A percentile compares a stretch with the other conserved stretches of the same genome.
Evolutionary conservation across 2,329 filamentous ascomycete species (phyloP).

Genomic region (Verticillium isaacii): DNA sequence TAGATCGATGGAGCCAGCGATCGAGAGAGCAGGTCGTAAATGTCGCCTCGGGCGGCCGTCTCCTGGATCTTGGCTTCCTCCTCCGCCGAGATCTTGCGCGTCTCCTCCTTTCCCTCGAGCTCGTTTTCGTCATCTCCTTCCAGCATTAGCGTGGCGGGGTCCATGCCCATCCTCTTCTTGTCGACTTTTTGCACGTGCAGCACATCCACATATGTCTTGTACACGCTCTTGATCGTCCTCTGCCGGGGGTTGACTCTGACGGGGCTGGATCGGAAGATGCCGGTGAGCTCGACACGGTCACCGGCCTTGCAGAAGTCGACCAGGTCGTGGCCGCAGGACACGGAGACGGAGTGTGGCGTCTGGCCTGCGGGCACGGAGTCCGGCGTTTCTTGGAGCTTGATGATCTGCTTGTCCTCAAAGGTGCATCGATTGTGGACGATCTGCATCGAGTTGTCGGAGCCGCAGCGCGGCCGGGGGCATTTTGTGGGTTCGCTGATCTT

Average conservation of each 20-base stretch:
- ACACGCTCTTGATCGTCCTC: conserved; percentile 86
- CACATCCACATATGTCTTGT: conserved; percentile 97
- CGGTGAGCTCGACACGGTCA: conserved; percentile 91
- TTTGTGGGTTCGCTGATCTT: conserved; percentile 92
- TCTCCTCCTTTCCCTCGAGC: conserved; percentile 73
- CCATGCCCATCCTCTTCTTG: conserved; percentile 88
- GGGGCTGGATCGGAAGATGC: conserved; percentile 92
- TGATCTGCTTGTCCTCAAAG: conserved; percentile 97
- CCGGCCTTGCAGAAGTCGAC: conserved; percentile 98
- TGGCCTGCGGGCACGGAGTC: conserved; percentile 93
- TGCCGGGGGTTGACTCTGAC: conserved; percentile 93
- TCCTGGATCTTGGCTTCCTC: conserved; percentile 85
- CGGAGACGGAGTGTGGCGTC: conserved; percentile 92
- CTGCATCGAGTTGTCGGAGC: conserved; percentile 91
- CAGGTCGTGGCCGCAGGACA: conserved; percentile 94
- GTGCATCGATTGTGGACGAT: conserved; percentile 93
- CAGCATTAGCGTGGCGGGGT: conserved; percentile 81
- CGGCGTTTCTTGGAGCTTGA: conserved; percentile 96
- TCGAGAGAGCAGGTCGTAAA: conserved; percentile 87
- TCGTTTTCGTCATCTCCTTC: conserved; percentile 63
- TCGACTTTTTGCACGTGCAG: conserved; percentile 96
- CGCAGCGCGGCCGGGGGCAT: conserved; percentile 79
- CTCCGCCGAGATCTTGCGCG: conserved; percentile 75
- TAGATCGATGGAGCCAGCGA: conserved; percentile 94
- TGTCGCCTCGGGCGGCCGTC: conserved; percentile 73